phyloP scores from a whole-genome alignment of 2,329 filamentous ascomycete species.

The Ceratocystis papillata region DNA sequence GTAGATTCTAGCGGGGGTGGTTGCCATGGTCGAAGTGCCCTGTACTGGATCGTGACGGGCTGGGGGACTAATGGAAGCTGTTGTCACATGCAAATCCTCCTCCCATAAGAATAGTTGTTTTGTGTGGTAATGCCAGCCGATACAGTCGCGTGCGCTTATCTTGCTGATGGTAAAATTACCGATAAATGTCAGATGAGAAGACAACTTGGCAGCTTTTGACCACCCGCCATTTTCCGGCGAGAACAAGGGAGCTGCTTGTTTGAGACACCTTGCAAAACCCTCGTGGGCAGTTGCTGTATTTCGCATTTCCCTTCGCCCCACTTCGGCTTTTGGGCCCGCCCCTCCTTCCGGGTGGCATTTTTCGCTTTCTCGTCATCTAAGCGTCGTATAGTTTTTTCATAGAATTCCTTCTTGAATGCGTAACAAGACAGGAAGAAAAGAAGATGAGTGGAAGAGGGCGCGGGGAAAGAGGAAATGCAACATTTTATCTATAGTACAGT shows the following conservation, averaged over 20 bases:
- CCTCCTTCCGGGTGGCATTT: neutral
- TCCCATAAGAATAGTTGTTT: neutral
- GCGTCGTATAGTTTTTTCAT: neutral
- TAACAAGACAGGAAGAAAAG: neutral
- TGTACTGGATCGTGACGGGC: too few relatives aligned
- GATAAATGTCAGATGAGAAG: neutral
- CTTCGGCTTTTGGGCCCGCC: neutral
- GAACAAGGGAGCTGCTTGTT: neutral
- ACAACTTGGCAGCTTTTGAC: neutral
- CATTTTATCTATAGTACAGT: neutral
- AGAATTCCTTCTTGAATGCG: neutral
- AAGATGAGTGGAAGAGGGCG: neutral
- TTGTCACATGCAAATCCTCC: slow-evolving; percentile 8
- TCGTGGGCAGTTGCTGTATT: neutral
- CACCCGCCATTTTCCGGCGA: neutral
- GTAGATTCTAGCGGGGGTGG: neutral
- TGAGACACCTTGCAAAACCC: neutral
- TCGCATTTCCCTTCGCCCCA: neutral
- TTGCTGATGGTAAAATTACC: neutral
- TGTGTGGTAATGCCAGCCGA: neutral
- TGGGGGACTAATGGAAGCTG: neutral
- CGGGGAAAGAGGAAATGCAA: neutral
- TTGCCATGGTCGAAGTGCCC: too few relatives aligned
- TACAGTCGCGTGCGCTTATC: neutral
- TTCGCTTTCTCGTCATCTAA: neutral